phyloP scores from a whole-genome alignment of 768 basidiomycete species.

The Butyriboletus loyo region DNA sequence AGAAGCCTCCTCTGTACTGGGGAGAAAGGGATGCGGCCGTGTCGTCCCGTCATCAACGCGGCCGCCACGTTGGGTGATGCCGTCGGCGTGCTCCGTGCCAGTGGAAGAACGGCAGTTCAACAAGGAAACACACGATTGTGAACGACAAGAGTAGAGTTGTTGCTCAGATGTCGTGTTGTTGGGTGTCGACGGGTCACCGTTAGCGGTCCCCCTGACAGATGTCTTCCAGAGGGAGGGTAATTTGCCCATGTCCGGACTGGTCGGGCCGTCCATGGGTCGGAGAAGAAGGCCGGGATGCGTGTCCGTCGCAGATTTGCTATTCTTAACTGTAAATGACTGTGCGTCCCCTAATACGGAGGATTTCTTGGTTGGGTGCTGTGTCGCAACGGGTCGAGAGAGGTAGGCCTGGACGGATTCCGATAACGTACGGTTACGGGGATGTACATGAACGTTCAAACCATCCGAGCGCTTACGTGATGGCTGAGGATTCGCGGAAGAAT shows the following conservation, averaged over 20 bases:
- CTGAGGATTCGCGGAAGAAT: slow-evolving; percentile 16
- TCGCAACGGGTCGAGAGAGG: slow-evolving; percentile 26
- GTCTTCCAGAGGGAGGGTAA: neutral
- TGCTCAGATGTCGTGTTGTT: neutral
- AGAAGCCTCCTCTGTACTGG: neutral
- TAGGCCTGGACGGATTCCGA: slow-evolving; percentile 49
- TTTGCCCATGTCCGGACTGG: neutral
- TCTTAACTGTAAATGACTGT: neutral
- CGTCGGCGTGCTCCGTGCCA: neutral
- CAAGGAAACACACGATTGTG: neutral
- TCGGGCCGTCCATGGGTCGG: slow-evolving; percentile 1
- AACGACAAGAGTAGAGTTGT: neutral
- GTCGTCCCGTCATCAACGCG: neutral
- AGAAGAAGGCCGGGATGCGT: neutral
- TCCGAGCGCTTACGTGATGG: slow-evolving; percentile 20
- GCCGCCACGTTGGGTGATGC: neutral
- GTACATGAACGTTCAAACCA: slow-evolving; percentile 6
- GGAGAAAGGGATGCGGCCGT: neutral
- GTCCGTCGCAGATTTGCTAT: neutral
- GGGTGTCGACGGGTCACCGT: neutral
- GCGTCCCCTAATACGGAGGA: neutral
- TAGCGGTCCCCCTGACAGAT: neutral
- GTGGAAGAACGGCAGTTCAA: neutral
- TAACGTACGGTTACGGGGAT: slow-evolving; percentile 41
- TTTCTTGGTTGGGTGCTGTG: slow-evolving; percentile 1